These are phyloP conservation scores for Erodium texanum DNA, from an alignment of 441 rosid species.

Conservation along the genomic window DNA sequence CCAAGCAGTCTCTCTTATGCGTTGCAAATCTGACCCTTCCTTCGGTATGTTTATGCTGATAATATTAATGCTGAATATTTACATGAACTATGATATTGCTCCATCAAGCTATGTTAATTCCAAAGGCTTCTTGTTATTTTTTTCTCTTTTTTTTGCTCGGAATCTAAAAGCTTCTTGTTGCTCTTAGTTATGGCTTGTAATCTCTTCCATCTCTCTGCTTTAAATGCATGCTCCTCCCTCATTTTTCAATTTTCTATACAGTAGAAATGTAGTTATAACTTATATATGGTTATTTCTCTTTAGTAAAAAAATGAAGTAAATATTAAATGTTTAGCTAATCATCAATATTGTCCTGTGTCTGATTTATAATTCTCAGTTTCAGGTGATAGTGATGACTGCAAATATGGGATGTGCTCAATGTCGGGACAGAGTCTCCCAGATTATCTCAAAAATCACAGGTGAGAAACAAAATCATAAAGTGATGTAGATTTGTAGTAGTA, in stretches of 20 bases:
- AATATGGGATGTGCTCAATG: background rate
- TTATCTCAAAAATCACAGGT: background rate
- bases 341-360: background rate
- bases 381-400: constrained; percentile 6
- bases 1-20: constrained; percentile 1
- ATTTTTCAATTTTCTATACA: too few species aligned
- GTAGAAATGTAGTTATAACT: too few species aligned
- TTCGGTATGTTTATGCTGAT: background rate
- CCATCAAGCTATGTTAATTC: background rate
- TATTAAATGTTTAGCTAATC: background rate
- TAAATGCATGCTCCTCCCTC: background rate
- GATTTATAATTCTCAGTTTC: background rate
- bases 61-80: background rate
- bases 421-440: background rate
- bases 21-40: constrained; percentile 1
- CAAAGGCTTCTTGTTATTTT: background rate
- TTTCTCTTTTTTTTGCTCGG: too few species aligned
- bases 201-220: background rate
- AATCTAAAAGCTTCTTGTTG: background rate
- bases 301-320: background rate
- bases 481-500: too few species aligned
- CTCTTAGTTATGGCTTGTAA: background rate
- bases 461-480: background rate
- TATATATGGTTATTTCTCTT: too few species aligned
- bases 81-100: background rate